Percentiles rank a stretch among this genome's conserved stretches.
Conservation (phyloP, 2,329 filamentous ascomycete genomes). For the Aschersonia sp. region DNA sequence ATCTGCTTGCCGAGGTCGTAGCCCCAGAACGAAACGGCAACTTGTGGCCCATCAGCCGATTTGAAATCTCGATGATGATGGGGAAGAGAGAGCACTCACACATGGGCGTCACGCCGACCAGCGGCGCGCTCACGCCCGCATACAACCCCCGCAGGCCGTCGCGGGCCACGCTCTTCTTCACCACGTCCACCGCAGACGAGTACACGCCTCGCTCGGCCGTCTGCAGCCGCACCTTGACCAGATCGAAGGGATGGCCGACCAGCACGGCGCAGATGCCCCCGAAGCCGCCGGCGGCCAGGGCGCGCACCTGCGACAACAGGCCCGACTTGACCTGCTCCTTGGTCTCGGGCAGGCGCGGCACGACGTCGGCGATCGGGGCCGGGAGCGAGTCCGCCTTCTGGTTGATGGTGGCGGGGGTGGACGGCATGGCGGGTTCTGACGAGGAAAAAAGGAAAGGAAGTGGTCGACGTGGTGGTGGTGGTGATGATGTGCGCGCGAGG, state of each 20-base stretch:
- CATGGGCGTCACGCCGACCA: constrained; percentile 97
- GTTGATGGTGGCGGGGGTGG: constrained; percentile 11
- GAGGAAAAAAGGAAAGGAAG: constrained; percentile 1
- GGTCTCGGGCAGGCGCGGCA: constrained; percentile 29
- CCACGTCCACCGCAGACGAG: constrained; percentile 78
- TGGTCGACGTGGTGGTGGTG: not conserved
- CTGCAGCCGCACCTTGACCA: constrained; percentile 95
- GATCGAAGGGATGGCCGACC: constrained; percentile 90
- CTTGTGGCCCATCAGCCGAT: constrained; percentile 18
- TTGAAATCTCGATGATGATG: not conserved
- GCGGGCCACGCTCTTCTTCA: constrained; percentile 72
- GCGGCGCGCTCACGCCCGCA: constrained; percentile 88
- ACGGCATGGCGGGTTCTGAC: not conserved
- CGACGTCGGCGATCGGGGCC: constrained; percentile 24
- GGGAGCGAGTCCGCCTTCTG: constrained; percentile 7
- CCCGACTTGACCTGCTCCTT: constrained; percentile 21
- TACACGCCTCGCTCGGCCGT: constrained; percentile 93
- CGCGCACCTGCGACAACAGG: constrained; percentile 48
- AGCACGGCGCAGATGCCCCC: constrained; percentile 89
- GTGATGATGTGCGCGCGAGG: no score
- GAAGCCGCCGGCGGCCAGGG: constrained; percentile 78
- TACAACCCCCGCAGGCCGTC: constrained; percentile 84
- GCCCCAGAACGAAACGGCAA: constrained; percentile 64
- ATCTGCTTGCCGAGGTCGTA: constrained; percentile 92
- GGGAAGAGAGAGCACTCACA: constrained; percentile 46